Evolutionary conservation across 1,284 basidiomycete species (phyloP), one percentile per base, ranked within the genome.

Genomic region (Singerocomus rubriflavus): DNA sequence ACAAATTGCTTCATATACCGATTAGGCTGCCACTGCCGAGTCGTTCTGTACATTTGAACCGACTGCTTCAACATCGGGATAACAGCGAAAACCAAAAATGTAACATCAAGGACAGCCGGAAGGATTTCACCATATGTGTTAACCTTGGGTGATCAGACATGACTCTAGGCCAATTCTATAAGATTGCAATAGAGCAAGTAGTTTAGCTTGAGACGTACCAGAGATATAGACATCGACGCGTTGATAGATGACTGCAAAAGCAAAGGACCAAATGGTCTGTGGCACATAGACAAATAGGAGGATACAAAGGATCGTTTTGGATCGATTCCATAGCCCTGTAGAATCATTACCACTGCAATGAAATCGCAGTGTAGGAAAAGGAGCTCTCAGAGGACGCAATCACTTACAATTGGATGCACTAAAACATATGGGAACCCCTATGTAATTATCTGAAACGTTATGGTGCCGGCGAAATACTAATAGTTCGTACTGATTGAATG

Each of bases 341-440:
- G 1, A 8, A 33, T 25, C 36, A 37, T 37, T 3, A 37, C 21
- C 3, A 25, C 36, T 25, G 12, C 25, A 8, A 37, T 37, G 21
- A 25, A 25, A 38, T 14, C 13, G 25, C 6, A 9, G 6, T 38
- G 5, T 7, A 13, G 7, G 5, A 38, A 25, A 13, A 21, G 6
- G 14, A 14, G n/a, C n/a, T n/a, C n/a, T 13, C 36, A 38, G 12
- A 14, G 1, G 13, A 21, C 2, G 14, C 9, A 14, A 16, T 11
- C 10, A 29, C 44, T 42, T 38, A 42, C 44, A 12, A 29, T 45
- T 26, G 5, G 35, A n/a, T 13, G 26, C 37, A 42, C 17, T 29
- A 29, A 17, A 26, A 5, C 27, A 7, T 29, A 42, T 21, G 9
- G 12, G 12, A 42, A 42, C 2, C 0, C 26, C 44, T 38, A 45